Base-by-base conservation (phyloP, 1,284 basidiomycete genomes). In the Pseudozyma sp. region DNA sequence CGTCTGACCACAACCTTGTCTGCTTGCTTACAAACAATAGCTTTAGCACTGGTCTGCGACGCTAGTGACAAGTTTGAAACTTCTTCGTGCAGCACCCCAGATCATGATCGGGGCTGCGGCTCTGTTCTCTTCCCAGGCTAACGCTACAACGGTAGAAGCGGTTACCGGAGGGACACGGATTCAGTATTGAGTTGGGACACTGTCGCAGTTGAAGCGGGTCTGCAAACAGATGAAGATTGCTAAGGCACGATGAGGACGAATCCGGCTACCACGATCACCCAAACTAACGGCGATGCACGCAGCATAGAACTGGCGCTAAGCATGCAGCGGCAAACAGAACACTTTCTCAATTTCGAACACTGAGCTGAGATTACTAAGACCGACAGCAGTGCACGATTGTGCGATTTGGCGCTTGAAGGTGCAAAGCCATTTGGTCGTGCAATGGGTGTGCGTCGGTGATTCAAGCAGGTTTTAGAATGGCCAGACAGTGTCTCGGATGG, bases 401-500 rank as follows among this genome's bases (percentile, higher is more conserved):
- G 12, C 9, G 6, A 6, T 44, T 16, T 44, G 14, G 43, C 12
- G 43, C 14, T 4, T 18, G 45, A 21, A 19, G 45, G 6, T 25
- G 18, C 19, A 31, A 21, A 31, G 25, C 25, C 25, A 31, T 31
- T 6, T 31, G 25, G 25, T 31, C 3, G 25, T 31, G 25, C 25
- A 3, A 6, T 31, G 25, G 6, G 25, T 31, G 25, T 31, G 25
- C 48, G 54, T 56, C 54, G 54, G 54, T 38, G 54, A 36, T n/a
- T 43, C 39, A 58, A 43, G 31, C 5, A 44, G 56, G 18, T 58
- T 58, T 42, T 40, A 34, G 38, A 51, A 51, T 36, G 38, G 21
- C 54, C 38, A 53, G 50, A 52, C 38, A 51, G 2, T 62, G 60
- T 56, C 60, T 62, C 60, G 49, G 53, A 38, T 45, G 47, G 53